Percentiles rank a stretch among this genome's conserved stretches.
phyloP scores from a whole-genome alignment of 2,329 filamentous ascomycete genomes.

The Intubia oerlemansii region DNA sequence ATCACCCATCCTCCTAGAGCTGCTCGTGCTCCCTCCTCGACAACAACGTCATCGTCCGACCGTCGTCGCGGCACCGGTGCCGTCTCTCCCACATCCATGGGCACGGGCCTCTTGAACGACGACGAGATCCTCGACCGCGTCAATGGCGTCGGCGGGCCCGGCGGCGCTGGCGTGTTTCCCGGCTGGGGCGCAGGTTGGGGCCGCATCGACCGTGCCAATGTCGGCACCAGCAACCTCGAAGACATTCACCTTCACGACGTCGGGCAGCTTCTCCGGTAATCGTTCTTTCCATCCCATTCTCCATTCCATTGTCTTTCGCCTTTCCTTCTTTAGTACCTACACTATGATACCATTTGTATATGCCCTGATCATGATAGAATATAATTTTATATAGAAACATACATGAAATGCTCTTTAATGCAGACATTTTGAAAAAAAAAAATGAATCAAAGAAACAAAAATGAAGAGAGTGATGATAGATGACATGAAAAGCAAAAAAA shows the following conservation, averaged over 20 bases:
- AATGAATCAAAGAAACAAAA: neutral
- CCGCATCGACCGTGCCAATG: conserved; percentile 14
- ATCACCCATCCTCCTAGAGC: too few species aligned
- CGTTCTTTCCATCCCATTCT: too few species aligned
- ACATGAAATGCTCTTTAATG: too few species aligned
- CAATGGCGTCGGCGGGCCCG: neutral
- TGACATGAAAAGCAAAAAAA: neutral
- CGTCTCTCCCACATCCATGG: too few species aligned
- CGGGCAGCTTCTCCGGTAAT: conserved; percentile 13
- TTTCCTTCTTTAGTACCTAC: too few species aligned
- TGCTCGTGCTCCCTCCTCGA: too few species aligned
- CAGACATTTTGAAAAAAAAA: neutral
- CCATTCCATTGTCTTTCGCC: too few species aligned
- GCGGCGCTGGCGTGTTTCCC: conserved; percentile 11
- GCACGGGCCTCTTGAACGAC: conserved; percentile 1
- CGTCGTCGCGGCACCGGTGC: too few species aligned
- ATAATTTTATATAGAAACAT: too few species aligned
- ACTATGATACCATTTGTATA: too few species aligned
- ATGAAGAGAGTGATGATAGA: neutral
- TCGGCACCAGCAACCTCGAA: conserved; percentile 11
- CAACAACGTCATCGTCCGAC: too few species aligned
- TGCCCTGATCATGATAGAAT: too few species aligned
- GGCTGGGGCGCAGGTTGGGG: conserved; percentile 20
- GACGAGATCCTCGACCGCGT: neutral
- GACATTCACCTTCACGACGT: conserved; percentile 18